Base-by-base conservation (phyloP, 2,329 filamentous ascomycete species). In the Cytospora chrysosperma region DNA sequence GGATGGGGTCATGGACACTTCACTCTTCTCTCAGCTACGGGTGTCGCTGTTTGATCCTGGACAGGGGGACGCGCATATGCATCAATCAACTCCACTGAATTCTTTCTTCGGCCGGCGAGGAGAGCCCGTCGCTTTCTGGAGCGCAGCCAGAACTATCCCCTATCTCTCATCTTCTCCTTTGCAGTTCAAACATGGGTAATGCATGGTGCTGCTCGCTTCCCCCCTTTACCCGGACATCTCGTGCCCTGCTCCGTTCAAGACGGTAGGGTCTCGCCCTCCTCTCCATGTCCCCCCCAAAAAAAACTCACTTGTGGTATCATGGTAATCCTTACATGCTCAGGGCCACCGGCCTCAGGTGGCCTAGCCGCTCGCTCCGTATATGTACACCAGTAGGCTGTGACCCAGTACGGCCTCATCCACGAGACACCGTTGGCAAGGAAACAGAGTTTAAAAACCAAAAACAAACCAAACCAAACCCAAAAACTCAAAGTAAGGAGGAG, bases 241-340 rank as follows among this genome's bases (percentile, higher is more conserved):
- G 19, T 43, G 4, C 40, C 6, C 43, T 47, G 43, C n/a, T 24
- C 43, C 43, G 43, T 47, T 13, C n/a, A 47, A 47, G 43, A 24
- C 43, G 43, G 43, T 24, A 47, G 43, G 9, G 43, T n/a, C n/a
- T 12, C 43, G 5, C 43, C n/a, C 43, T 24, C 10, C n/a, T 47
- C 43, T 47, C 43, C 43, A 12, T 12, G 5, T 7, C 8, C 43
- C 7, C n/a, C 10, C 43, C 8, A 13, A 37, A 37, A 47, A 21
- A 47, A 47, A 24, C 15, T 21, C 43, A 47, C 51, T n/a, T 53
- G 51, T 61, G 59, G 59, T 61, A 61, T 61, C 59, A 61, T 61
- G 49, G 51, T 43, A 32, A 49, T 61, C 59, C 59, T 37, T 61
- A 50, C 50, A 53, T 55, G 47, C 40, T 49, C 32, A 55, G 43